A percentile compares a stretch with the other conserved stretches of the same genome.
Conservation (phyloP, 2,329 filamentous ascomycete species). For the Fusarium bactridioides region DNA sequence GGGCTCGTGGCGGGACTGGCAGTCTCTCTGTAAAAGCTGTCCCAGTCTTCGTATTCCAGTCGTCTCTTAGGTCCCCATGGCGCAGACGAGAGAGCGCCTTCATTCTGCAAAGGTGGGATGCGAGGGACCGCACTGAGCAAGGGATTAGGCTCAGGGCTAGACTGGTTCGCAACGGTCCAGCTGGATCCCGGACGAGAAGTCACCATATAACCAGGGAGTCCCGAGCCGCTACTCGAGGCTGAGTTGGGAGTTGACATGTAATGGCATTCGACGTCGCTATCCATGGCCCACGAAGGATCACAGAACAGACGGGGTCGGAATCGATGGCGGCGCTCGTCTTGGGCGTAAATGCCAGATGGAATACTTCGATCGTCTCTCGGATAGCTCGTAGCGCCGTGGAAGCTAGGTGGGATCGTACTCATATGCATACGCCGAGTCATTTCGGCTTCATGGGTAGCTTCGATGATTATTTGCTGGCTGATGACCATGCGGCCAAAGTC, state of each 20-base stretch:
- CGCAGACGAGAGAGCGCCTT: neutral
- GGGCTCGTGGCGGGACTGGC: slow-evolving; percentile 32
- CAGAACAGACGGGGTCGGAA: slow-evolving; percentile 37
- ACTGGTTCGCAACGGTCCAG: slow-evolving; percentile 26
- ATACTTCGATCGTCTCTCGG: slow-evolving; percentile 28
- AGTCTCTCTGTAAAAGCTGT: slow-evolving; percentile 29
- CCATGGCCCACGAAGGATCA: slow-evolving; percentile 32
- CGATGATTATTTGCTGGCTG: slow-evolving; percentile 60
- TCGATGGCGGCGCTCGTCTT: slow-evolving; percentile 27
- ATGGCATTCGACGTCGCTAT: slow-evolving; percentile 28
- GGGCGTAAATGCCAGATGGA: slow-evolving; percentile 5
- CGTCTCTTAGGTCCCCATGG: slow-evolving; percentile 35
- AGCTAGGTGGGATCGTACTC: slow-evolving; percentile 9
- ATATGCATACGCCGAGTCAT: slow-evolving; percentile 31
- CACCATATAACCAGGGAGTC: slow-evolving; percentile 38
- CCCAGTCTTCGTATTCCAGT: slow-evolving; percentile 32
- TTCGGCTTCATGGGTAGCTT: slow-evolving; percentile 59
- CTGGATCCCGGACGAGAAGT: slow-evolving; percentile 37
- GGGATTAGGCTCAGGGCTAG: slow-evolving; percentile 35
- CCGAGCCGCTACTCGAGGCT: slow-evolving; percentile 42
- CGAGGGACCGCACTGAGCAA: slow-evolving; percentile 37
- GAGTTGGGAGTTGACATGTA: slow-evolving; percentile 39
- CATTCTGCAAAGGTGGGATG: slow-evolving; percentile 17
- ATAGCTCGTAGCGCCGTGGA: slow-evolving; percentile 26
- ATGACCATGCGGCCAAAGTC: slow-evolving; percentile 74